Percentiles rank a stretch among this genome's conserved stretches.
These are phyloP conservation scores for Phytophthora meadii DNA, from an alignment of 352 stramenopile genomes.

Conservation along the genomic window DNA sequence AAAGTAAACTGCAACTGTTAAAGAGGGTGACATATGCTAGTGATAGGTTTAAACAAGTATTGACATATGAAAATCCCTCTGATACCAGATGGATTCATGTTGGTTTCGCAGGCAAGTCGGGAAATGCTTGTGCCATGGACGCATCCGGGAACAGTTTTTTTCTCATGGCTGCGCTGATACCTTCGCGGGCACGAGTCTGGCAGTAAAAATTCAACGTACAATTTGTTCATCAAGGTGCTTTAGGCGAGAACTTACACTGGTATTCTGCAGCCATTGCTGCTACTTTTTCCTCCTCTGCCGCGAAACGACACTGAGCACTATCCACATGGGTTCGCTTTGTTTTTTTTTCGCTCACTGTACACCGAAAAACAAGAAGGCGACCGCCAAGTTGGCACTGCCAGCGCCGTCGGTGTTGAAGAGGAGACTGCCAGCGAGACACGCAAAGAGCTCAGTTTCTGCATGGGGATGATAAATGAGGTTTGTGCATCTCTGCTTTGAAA, in stretches of 20 bases:
- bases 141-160: slow-evolving; percentile 8
- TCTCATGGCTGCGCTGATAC: slow-evolving; percentile 27
- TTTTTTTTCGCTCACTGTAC: slow-evolving; percentile 2
- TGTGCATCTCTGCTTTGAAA: background rate
- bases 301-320: slow-evolving; percentile 7
- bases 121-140: slow-evolving; percentile 7
- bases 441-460: background rate
- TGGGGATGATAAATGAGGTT: background rate
- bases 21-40: background rate
- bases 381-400: too few species aligned
- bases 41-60: slow-evolving; percentile 4
- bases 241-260: background rate
- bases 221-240: background rate
- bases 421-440: too few species aligned
- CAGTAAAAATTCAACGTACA: slow-evolving; percentile 9
- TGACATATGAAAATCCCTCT: slow-evolving; percentile 12
- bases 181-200: background rate
- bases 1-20: background rate
- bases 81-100: slow-evolving; percentile 24
- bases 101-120: slow-evolving; percentile 8
- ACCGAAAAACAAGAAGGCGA: slow-evolving; percentile 11
- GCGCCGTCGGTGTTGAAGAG: background rate
- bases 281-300: slow-evolving; percentile 4
- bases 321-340: slow-evolving; percentile 19
- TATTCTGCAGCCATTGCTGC: slow-evolving; percentile 1